A percentile compares a stretch with the other conserved stretches of the same genome.
phyloP scores from a whole-genome alignment of 768 basidiomycete species.

The Psilocybe sp. region DNA sequence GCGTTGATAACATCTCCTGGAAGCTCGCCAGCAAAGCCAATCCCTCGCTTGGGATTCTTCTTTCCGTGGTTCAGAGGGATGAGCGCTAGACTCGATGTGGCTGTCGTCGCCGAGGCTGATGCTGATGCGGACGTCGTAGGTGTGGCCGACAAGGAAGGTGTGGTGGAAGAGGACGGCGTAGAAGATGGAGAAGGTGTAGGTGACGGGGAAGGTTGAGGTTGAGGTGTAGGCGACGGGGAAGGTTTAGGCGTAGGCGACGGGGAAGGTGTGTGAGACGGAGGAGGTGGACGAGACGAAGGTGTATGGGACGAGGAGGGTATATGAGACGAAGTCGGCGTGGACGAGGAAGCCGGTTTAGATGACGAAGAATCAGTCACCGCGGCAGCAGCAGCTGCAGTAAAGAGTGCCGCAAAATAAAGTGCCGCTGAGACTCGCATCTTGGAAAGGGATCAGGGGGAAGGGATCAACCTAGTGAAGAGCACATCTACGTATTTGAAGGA shows the following conservation, averaged over 20 bases:
- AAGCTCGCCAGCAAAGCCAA: constrained; percentile 37
- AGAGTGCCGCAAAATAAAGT: constrained; percentile 13
- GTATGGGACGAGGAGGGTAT: too few species aligned
- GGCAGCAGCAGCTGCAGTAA: too few species aligned
- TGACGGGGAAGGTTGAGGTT: constrained; percentile 3
- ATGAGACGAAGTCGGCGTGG: too few species aligned
- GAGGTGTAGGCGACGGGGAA: background rate
- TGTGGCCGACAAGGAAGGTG: background rate
- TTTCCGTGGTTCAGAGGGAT: constrained; percentile 13
- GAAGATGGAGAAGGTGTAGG: constrained; percentile 16
- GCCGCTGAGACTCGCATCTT: constrained; percentile 25
- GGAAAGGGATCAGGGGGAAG: background rate
- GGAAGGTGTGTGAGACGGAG: too few species aligned
- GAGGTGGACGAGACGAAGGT: too few species aligned
- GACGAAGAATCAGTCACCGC: too few species aligned
- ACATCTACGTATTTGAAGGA: constrained; percentile 10
- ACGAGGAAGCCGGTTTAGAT: too few species aligned
- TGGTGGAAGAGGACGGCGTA: background rate
- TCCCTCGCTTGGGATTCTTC: constrained; percentile 46
- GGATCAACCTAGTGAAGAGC: too few species aligned
- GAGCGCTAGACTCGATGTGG: constrained; percentile 10
- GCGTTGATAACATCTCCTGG: constrained; percentile 41
- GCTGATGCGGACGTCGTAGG: constrained; percentile 2
- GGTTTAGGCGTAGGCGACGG: too few species aligned
- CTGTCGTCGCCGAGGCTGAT: background rate